A percentile compares a stretch with the other conserved stretches of the same genome.
Evolutionary conservation across 2,329 filamentous ascomycete genomes (phyloP).

Genomic region (Chrysoporthe austroafricana): DNA sequence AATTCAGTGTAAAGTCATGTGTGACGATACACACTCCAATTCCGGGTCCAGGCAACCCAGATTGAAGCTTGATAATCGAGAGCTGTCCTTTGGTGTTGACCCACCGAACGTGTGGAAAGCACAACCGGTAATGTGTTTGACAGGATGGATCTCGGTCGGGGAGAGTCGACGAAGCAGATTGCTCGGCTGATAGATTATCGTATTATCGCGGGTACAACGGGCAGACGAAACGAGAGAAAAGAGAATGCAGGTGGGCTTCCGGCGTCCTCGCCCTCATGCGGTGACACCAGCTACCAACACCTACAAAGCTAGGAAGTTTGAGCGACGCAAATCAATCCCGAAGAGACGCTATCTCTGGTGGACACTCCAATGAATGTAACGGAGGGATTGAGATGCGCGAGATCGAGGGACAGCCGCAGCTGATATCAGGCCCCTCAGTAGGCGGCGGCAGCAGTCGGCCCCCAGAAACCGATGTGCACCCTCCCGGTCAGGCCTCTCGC

Average conservation of each 20-base stretch:
- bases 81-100: constrained; percentile 9
- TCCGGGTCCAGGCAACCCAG: constrained; percentile 19
- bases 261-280: constrained; percentile 23
- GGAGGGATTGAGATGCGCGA: constrained; percentile 16
- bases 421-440: constrained; percentile 10
- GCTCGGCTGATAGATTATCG: constrained; percentile 11
- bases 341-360: constrained; percentile 21
- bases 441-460: constrained; percentile 9
- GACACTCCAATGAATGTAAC: constrained; percentile 4
- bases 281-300: constrained; percentile 21
- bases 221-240: constrained; percentile 16
- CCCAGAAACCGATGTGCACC: background rate
- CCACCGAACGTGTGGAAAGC: constrained; percentile 14
- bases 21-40: constrained; percentile 13
- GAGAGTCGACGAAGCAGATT: background rate
- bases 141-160: constrained; percentile 14
- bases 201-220: constrained; percentile 1
- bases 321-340: constrained; percentile 14
- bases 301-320: constrained; percentile 12
- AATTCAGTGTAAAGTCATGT: constrained; percentile 16
- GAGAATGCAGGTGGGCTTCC: constrained; percentile 25
- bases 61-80: constrained; percentile 24
- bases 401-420: constrained; percentile 24
- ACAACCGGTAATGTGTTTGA: constrained; percentile 17
- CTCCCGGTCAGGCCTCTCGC: background rate